Percentiles rank a stretch among this genome's conserved stretches.
phyloP scores from a whole-genome alignment of 257 asterid genomes.

The Rehmannia glutinosa region DNA sequence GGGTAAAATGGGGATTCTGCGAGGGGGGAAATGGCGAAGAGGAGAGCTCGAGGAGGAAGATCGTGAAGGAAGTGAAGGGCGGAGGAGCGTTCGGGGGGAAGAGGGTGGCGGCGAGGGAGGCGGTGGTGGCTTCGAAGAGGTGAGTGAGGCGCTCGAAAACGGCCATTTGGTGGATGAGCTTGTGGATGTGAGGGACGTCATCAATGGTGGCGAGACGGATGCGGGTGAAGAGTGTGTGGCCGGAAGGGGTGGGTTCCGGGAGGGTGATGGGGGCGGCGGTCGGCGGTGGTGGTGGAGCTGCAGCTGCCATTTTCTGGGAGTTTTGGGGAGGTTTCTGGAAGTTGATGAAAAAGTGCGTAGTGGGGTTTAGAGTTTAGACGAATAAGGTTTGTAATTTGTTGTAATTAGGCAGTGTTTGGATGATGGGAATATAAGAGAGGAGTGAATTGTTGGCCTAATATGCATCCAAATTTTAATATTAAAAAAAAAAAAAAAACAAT shows the following conservation, averaged over 20 bases:
- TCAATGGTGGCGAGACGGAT: conserved; percentile 45
- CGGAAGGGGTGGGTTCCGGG: conserved; percentile 24
- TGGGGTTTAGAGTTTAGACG: not conserved
- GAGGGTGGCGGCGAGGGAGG: conserved; percentile 47
- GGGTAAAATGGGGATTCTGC: conserved; percentile 32
- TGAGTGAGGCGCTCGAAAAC: conserved; percentile 50
- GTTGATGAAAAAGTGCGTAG: not conserved
- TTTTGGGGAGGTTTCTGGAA: conserved; percentile 5
- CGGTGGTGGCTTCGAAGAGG: conserved; percentile 44
- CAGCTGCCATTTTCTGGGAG: conserved; percentile 32
- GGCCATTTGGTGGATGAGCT: conserved; percentile 67
- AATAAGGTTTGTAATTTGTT: too few relatives aligned
- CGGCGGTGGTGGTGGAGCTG: conserved; percentile 41
- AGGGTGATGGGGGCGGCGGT: conserved; percentile 31
- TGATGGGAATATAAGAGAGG: too few relatives aligned
- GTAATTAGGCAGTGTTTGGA: too few relatives aligned
- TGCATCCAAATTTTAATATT: too few relatives aligned
- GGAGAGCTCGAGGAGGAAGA: conserved; percentile 53
- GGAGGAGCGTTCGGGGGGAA: conserved; percentile 48
- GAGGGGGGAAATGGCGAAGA: conserved; percentile 27
- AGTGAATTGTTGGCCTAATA: too few relatives aligned
- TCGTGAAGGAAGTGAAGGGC: conserved; percentile 51
- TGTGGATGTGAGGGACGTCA: conserved; percentile 61
- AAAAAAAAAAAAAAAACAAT: too few relatives aligned
- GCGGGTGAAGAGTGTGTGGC: conserved; percentile 42